Evolutionary conservation across 2,329 filamentous ascomycete species (phyloP), one percentile per base, ranked within the genome.

Genomic region (Emericellopsis cladophorae): DNA sequence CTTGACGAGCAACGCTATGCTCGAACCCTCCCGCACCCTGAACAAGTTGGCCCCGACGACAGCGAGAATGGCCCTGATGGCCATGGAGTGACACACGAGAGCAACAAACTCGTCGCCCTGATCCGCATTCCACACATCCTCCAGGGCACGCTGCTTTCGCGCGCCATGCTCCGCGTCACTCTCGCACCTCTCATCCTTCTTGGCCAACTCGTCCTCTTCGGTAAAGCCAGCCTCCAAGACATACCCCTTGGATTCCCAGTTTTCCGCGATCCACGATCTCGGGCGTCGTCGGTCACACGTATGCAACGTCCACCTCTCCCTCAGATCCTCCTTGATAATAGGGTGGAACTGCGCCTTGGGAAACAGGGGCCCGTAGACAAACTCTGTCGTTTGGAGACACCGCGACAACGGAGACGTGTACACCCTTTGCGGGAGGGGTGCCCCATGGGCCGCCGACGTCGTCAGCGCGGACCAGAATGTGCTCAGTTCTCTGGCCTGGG

Each of bases 241-340:
- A 49, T 67, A 79, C 16, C 49, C 51, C 0, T 74, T 74, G 45
- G 71, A 7, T 5, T 6, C 37, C 42, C 42, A 79, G 26, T 62
- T 57, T 12, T 58, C 45, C 1, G 55, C 55, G 45, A 81, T 76
- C 51, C 61, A 68, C 0, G 64, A 59, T 35, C 60, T 62, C 7
- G 59, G 54, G 39, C 66, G 67, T 14, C 76, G 64, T 14, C 70
- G 65, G 52, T 81, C 76, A 51, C 77, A 81, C 0, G 75, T 80
- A 51, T 81, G 76, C 41, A 70, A 62, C 8, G 72, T 76, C 43
- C 77, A 65, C 3, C 71, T 68, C 53, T 82, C 77, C 16, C 78
- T 64, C 12, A 80, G 60, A 5, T 67, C 52, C 43, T 81, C 76
- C 51, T 76, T 79, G 49, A 81, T 56, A 2, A 66, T 56, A 0